Evolutionary conservation across 306 rosid species (phyloP).

Genomic region (Quercus aquifolioides): DNA sequence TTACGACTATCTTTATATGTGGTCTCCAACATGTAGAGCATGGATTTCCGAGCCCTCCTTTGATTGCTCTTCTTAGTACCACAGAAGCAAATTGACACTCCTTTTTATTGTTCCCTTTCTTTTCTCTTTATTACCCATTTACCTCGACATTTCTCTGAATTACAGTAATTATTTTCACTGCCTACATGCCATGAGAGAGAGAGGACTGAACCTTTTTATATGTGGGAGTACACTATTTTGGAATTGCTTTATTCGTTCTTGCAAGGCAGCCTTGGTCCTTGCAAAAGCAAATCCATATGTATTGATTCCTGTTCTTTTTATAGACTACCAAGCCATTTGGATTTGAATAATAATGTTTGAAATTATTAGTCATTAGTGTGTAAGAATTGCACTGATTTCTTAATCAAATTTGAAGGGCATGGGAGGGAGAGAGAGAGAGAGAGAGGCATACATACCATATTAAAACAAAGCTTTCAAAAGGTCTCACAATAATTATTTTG

Average conservation of each 20-base stretch:
- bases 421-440: background rate
- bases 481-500: slow-evolving; percentile 36
- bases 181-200: slow-evolving; percentile 37
- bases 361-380: slow-evolving; percentile 33
- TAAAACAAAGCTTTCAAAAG: slow-evolving; percentile 25
- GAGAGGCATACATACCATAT: background rate
- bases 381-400: slow-evolving; percentile 8
- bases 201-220: slow-evolving; percentile 24
- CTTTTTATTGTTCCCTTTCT: slow-evolving; percentile 26
- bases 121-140: slow-evolving; percentile 40
- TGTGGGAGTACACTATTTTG: slow-evolving; percentile 25
- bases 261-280: slow-evolving; percentile 51
- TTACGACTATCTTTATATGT: slow-evolving; percentile 24
- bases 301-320: slow-evolving; percentile 31
- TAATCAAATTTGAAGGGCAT: slow-evolving; percentile 7
- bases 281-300: slow-evolving; percentile 44
- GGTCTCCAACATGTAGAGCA: slow-evolving; percentile 34
- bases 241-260: slow-evolving; percentile 59
- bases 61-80: slow-evolving; percentile 37
- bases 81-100: background rate
- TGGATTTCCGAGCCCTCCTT: slow-evolving; percentile 58
- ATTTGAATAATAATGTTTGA: slow-evolving; percentile 26
- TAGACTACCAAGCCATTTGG: slow-evolving; percentile 22
- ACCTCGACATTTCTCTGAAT: slow-evolving; percentile 39
- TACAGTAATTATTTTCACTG: slow-evolving; percentile 35